Conservation (phyloP, 352 stramenopile genomes). For the Phytophthora tubulina region DNA sequence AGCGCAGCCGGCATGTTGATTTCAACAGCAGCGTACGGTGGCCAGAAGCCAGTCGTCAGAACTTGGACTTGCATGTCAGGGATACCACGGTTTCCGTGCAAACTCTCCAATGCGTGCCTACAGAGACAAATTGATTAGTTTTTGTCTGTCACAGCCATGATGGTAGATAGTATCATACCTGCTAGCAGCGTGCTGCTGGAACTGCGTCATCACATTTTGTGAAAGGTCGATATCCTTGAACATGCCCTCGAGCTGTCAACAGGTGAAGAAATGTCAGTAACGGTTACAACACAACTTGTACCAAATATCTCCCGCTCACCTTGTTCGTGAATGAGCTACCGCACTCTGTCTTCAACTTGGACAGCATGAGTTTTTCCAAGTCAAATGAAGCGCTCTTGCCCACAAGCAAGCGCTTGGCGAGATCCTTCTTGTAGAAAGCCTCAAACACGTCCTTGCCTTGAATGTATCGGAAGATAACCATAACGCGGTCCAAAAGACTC, state of each 20-base stretch:
- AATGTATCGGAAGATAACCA: conserved; percentile 97
- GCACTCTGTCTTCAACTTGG: conserved; percentile 98
- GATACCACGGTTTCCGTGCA: conserved; percentile 47
- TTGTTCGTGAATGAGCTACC: conserved; percentile 98
- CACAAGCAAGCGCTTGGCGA: conserved; percentile 97
- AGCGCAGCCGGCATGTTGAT: conserved; percentile 79
- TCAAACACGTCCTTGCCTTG: conserved; percentile 99
- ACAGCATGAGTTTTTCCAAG: conserved; percentile 97
- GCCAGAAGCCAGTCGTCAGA: conserved; percentile 98
- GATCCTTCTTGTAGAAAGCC: conserved; percentile 98
- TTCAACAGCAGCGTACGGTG: conserved; percentile 91
- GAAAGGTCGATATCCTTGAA: conserved; percentile 99
- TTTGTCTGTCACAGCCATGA: not conserved
- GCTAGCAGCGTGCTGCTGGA: conserved; percentile 84
- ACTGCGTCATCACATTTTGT: conserved; percentile 95
- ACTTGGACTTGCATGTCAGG: conserved; percentile 97
- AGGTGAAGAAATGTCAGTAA: conserved; percentile 18
- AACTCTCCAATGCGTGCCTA: conserved; percentile 60
- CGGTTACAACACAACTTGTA: not conserved
- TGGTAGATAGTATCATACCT: conserved; percentile 44
- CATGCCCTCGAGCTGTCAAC: conserved; percentile 97
- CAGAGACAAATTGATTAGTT: conserved; percentile 10
- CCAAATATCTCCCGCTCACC: conserved; percentile 36
- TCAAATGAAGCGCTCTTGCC: conserved; percentile 93
- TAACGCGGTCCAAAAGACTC: conserved; percentile 90